Base-by-base conservation (phyloP, 371 early-diverging fungal species). In the Rhizopus stolonifer region DNA sequence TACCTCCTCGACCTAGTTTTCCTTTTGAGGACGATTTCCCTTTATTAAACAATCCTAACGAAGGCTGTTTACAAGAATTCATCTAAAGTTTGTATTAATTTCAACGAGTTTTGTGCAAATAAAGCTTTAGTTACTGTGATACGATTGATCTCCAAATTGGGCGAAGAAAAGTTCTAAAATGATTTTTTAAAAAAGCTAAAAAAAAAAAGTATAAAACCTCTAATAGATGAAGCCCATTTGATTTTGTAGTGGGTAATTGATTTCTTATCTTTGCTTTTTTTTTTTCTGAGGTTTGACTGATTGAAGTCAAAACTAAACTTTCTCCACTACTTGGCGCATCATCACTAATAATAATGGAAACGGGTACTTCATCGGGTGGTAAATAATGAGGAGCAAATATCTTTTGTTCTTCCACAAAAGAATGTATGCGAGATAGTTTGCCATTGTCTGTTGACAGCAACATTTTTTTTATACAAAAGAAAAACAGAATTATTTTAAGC, bases 21-120 rank as follows among this genome's bases (percentile, higher is more conserved):
- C 62, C 67, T 32, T 55, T 56, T 19, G 64, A 53, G 1, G 71
- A 70, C 11, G 67, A 70, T 21, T 70, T 70, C 2, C 71, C 71
- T 31, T 70, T 64, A 32, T 64, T 67, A 22, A 70, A 70, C 11
- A 70, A 22, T 1, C 71, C 71, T 2, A 60, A 23, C 34, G 42
- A 46, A 22, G 49, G 34, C 2, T 21, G 32, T 0, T 46, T 42
- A n/a, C 21, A 13, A 32, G 47, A 47, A 14, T 15, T 54, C 1
- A 25, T 45, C 54, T 54, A 46, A 11, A 8, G 11, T 42, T 42
- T 15, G 17, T 38, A 6, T 38, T 38, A 38, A n/a, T 10, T n/a
- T n/a, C n/a, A n/a, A n/a, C n/a, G n/a, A n/a, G n/a, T n/a, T n/a
- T n/a, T n/a, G n/a, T n/a, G n/a, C n/a, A n/a, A n/a, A n/a, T n/a